Conservation (phyloP, 1,284 basidiomycete species). For the Cerioporus squamosus region DNA sequence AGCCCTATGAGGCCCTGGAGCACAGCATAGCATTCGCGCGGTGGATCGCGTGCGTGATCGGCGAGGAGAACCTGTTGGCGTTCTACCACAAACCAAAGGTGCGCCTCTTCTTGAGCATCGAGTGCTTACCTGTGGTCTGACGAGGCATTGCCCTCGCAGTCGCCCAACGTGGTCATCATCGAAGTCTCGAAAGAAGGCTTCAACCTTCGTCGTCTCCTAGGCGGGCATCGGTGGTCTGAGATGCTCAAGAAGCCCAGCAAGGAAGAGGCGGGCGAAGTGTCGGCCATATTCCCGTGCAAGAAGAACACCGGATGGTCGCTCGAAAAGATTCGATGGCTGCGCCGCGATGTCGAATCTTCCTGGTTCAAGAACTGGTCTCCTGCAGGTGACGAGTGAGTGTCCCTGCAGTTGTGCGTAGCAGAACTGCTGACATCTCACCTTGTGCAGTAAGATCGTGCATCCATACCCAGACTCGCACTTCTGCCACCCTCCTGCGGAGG, state of each 20-base stretch:
- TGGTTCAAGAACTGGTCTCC: slow-evolving; percentile 62
- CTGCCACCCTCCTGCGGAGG: slow-evolving; percentile 58
- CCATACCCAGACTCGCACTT: slow-evolving; percentile 62
- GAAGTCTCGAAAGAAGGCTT: slow-evolving; percentile 51
- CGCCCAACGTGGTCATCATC: slow-evolving; percentile 67
- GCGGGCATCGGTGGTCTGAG: slow-evolving; percentile 66
- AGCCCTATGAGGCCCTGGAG: slow-evolving; percentile 54
- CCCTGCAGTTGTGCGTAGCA: slow-evolving; percentile 7
- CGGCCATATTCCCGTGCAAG: slow-evolving; percentile 57
- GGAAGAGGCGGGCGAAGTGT: slow-evolving; percentile 46
- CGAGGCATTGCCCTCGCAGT: slow-evolving; percentile 39
- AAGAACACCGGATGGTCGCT: slow-evolving; percentile 48
- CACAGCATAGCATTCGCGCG: slow-evolving; percentile 56
- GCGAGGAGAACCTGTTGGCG: slow-evolving; percentile 49
- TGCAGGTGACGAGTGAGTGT: slow-evolving; percentile 38
- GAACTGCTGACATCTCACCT: neutral
- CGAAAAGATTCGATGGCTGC: slow-evolving; percentile 64
- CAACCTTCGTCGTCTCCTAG: slow-evolving; percentile 53
- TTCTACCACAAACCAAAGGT: slow-evolving; percentile 70
- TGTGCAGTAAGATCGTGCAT: slow-evolving; percentile 40
- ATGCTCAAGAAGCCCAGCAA: slow-evolving; percentile 50
- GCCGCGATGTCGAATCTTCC: slow-evolving; percentile 49
- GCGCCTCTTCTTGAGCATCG: slow-evolving; percentile 30
- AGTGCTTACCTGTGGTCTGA: neutral
- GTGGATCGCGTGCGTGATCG: slow-evolving; percentile 68